A percentile compares a stretch with the other conserved stretches of the same genome.
These are phyloP conservation scores for Globisporangium middletonii DNA, from an alignment of 352 stramenopile genomes.

Conservation along the genomic window DNA sequence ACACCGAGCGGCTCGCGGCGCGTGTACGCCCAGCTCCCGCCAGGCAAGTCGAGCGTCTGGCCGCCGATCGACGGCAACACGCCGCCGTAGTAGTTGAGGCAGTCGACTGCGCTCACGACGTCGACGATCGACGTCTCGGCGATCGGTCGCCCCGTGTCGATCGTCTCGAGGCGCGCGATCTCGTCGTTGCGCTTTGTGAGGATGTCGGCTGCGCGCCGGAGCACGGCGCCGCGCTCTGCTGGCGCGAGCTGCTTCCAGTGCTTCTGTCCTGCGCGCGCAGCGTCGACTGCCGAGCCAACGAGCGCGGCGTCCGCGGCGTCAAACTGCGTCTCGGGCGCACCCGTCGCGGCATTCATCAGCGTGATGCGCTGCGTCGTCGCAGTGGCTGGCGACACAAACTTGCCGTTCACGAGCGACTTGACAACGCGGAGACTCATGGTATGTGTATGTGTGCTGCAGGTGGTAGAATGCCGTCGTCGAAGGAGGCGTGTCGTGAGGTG, in stretches of 20 bases:
- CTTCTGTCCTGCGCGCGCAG: conserved; percentile 32
- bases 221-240: conserved; percentile 49
- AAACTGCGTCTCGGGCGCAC: conserved; percentile 47
- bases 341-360: conserved; percentile 55
- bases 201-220: conserved; percentile 58
- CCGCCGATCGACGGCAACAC: conserved; percentile 58
- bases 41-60: conserved; percentile 58
- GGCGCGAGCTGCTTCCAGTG: conserved; percentile 65
- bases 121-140: conserved; percentile 70
- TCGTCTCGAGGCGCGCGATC: conserved; percentile 64
- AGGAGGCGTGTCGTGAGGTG: too few species aligned
- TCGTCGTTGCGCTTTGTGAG: conserved; percentile 53
- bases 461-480: too few species aligned
- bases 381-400: conserved; percentile 26
- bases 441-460: not conserved
- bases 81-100: conserved; percentile 74
- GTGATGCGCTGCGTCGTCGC: conserved; percentile 24
- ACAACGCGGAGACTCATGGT: conserved; percentile 16
- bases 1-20: conserved; percentile 65
- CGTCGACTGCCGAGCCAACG: conserved; percentile 45
- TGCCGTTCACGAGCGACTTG: conserved; percentile 74
- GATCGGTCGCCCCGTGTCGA: conserved; percentile 74
- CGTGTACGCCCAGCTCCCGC: conserved; percentile 74
- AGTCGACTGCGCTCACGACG: conserved; percentile 64
- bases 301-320: conserved; percentile 31